Evolutionary conservation across 805 yeast species (phyloP).

Genomic region (Myxozyma sirexii): DNA sequence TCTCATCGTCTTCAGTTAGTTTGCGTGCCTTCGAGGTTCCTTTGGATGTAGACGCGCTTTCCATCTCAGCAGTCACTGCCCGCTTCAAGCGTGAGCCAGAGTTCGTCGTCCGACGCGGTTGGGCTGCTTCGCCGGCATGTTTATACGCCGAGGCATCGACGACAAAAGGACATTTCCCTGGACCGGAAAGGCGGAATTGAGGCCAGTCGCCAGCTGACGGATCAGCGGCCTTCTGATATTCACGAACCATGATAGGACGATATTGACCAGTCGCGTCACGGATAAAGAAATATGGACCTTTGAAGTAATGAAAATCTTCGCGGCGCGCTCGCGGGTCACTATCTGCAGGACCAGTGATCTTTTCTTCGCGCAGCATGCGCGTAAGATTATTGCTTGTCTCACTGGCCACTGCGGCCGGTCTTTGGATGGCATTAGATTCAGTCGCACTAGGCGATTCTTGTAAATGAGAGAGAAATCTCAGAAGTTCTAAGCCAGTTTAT

Average conservation of each 20-base stretch:
- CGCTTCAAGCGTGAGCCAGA: slow-evolving; percentile 8
- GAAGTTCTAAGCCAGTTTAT: slow-evolving; percentile 10
- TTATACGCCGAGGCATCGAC: slow-evolving; percentile 34
- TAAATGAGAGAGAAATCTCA: slow-evolving; percentile 25
- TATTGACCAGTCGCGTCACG: slow-evolving; percentile 78
- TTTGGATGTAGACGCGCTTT: slow-evolving; percentile 8
- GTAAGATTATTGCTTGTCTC: slow-evolving; percentile 41
- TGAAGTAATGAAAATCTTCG: slow-evolving; percentile 82
- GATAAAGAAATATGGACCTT: slow-evolving; percentile 70
- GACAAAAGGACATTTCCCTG: slow-evolving; percentile 84
- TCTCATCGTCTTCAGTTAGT: slow-evolving; percentile 9
- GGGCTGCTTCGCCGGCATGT: slow-evolving; percentile 6
- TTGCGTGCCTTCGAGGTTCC: slow-evolving; percentile 19
- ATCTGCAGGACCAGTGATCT: slow-evolving; percentile 81
- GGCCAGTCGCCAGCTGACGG: slow-evolving; percentile 58
- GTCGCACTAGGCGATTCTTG: slow-evolving; percentile 19
- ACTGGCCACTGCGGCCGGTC: slow-evolving; percentile 4
- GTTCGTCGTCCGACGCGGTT: neutral
- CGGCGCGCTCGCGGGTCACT: slow-evolving; percentile 83
- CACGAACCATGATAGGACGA: slow-evolving; percentile 80
- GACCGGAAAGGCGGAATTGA: slow-evolving; percentile 58
- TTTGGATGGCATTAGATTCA: neutral
- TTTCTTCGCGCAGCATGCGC: slow-evolving; percentile 78
- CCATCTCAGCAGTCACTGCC: slow-evolving; percentile 5
- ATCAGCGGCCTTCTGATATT: slow-evolving; percentile 60